Percentiles rank a stretch among this genome's conserved stretches.
Conservation (phyloP, 352 stramenopile species). For the Globisporangium recalcitrans region DNA sequence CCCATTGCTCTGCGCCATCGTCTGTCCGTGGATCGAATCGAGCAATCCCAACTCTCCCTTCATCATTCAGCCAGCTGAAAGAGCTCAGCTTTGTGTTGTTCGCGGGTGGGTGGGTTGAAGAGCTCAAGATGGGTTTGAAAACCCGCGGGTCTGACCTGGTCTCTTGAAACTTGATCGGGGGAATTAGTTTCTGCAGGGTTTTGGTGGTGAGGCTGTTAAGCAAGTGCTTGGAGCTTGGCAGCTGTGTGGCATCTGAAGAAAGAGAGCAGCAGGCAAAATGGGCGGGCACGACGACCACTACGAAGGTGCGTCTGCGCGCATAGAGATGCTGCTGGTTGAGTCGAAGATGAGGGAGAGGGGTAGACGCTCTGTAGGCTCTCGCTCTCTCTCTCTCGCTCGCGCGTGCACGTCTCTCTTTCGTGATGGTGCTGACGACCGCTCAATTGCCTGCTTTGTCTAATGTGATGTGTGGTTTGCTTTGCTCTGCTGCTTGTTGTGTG, state of each 20-base stretch:
- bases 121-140: neutral
- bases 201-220: conserved; percentile 14
- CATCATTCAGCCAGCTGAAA: neutral
- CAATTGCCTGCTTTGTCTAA: neutral
- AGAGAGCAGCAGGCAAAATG: conserved; percentile 40
- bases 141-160: neutral
- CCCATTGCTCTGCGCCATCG: conserved; percentile 20
- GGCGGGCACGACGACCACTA: conserved; percentile 54
- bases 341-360: neutral
- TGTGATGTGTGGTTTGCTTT: neutral
- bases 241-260: conserved; percentile 31
- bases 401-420: neutral
- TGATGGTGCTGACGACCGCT: neutral
- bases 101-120: neutral
- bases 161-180: neutral
- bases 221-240: conserved; percentile 20
- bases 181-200: neutral
- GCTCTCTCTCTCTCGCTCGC: neutral
- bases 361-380: neutral
- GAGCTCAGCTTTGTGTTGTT: neutral
- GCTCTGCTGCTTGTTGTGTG: conserved; percentile 3
- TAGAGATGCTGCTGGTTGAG: neutral
- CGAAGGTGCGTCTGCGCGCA: conserved; percentile 39
- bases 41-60: neutral
- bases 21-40: conserved; percentile 1